Base-by-base conservation (phyloP, 495 filamentous ascomycete species). In the Penicillium ucsense region DNA sequence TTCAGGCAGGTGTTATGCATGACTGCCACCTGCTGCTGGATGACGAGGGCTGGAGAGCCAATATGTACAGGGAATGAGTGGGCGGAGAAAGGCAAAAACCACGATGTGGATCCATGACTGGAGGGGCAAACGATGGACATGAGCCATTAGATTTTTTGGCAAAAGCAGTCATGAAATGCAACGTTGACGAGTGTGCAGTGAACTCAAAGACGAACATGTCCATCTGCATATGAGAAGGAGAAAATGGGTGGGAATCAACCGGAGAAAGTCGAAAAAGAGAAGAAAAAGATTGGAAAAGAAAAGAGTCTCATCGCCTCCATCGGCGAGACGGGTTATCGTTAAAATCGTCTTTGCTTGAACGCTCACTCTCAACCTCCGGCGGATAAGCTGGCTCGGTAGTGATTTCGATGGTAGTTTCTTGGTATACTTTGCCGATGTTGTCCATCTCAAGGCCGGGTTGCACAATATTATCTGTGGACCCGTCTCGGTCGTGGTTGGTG, bases 321-420 rank as follows among this genome's bases (percentile, higher is more conserved):
- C 57, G 56, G 20, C 60, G 51, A 1, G 52, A 47, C 29, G 49
- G 54, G 30, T 56, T 29, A 4, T 59, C 51, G 10, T 48, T 36
- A 36, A 55, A 51, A 8, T 59, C 60, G n/a, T 66, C 64, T 31
- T 55, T 60, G 53, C 63, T 67, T n/a, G 67, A 67, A 6, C 56
- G 60, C 36, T 56, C 52, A 43, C 65, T 63, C 3, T 45, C 36
- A 7, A 32, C 56, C 31, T 64, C 62, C 8, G 48, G 46, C 1
- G 61, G 55, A 37, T 55, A 70, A 32, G 68, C 70, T 6, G 66
- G 67, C 35, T 73, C 70, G 12, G 44, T 53, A 1, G 70, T 71
- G 46, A 73, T 66, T 41, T 71, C 66, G 38, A 73, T 73, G 12
- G 68, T 73, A 3, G 70, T 73, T 31, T 73, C 58, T 44, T 73